Evolutionary conservation across 2,329 filamentous ascomycete genomes (phyloP).

Genomic region (Scolecobasidium constrictum): DNA sequence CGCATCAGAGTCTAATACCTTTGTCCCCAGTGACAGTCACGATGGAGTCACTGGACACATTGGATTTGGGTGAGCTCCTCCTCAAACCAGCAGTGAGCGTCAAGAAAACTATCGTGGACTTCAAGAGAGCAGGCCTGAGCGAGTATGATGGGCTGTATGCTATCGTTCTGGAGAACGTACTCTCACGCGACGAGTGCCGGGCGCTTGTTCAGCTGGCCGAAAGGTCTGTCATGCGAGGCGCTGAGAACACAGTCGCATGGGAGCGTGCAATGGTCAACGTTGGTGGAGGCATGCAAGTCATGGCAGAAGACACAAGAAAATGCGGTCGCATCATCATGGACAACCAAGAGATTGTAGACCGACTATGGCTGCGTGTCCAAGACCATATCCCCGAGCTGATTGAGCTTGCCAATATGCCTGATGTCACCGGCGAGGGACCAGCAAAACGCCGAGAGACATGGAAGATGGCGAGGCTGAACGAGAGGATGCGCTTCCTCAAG

Average conservation of each 20-base stretch:
- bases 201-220: conserved; percentile 43
- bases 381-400: conserved; percentile 38
- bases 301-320: conserved; percentile 50
- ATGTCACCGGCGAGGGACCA: conserved; percentile 28
- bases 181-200: conserved; percentile 52
- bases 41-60: too few species aligned
- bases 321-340: conserved; percentile 74
- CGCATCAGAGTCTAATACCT: too few species aligned
- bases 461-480: conserved; percentile 46
- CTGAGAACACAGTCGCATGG: conserved; percentile 42
- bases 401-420: conserved; percentile 25
- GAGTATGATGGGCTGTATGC: conserved; percentile 47
- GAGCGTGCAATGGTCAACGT: conserved; percentile 57
- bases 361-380: conserved; percentile 49
- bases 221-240: too few species aligned
- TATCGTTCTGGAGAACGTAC: conserved; percentile 51
- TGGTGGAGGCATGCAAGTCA: conserved; percentile 49
- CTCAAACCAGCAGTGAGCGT: conserved; percentile 33
- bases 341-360: conserved; percentile 46
- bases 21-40: too few species aligned
- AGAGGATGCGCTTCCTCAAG: conserved; percentile 64
- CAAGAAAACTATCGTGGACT: conserved; percentile 42
- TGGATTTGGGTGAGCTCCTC: too few species aligned
- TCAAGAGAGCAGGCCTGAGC: conserved; percentile 36
- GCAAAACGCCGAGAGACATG: conserved; percentile 21